Evolutionary conservation across 768 basidiomycete genomes (phyloP), one percentile per base, ranked within the genome.

Genomic region (Phaeotremella fagi): DNA sequence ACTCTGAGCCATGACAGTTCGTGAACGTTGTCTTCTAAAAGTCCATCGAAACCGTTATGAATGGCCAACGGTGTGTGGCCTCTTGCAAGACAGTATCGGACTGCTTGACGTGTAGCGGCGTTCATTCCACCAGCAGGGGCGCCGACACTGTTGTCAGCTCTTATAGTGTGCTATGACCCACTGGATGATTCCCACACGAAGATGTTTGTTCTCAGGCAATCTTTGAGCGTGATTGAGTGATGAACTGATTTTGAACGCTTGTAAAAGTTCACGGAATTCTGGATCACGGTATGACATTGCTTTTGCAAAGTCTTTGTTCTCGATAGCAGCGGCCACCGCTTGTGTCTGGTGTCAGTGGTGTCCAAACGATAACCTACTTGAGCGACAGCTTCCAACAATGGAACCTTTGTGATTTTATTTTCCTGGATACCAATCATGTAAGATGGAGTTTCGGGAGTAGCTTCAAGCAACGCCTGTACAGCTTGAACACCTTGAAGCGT

Each of bases 91-190:
- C 91, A 97, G 77, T 90, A 97, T 11, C 95, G 85, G 20, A 88
- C 90, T 4, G 89, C 90, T 24, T 91, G 86, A 36, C 94, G 87
- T 0, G 90, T 95, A 0, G 94, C 95, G 1, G 95, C 92, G 71
- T 98, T 98, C 90, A 98, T 97, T 7, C 95, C 95, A 42, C 94
- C 94, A 1, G 95, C 95, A 3, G 95, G 94, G 0, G 95, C 95
- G 46, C 95, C 94, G 68, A 91, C 85, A 68, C 91, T 94, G 61
- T 18, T 22, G 49, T 60, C 47, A 64, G 59, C 31, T 16, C 31
- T 23, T 25, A 36, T 18, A 2, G 28, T 28, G 6, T 16, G 29
- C 23, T 45, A 27, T 4, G 14, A 57, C 68, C 33, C 53, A 75
- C 73, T 78, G 77, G 50, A 79, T 65, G 66, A 79, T 77, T 61